Evolutionary conservation across 75 land plant genomes (phyloP), one percentile per base, ranked within the genome.

Genomic region (Selaginella moellendorffii): DNA sequence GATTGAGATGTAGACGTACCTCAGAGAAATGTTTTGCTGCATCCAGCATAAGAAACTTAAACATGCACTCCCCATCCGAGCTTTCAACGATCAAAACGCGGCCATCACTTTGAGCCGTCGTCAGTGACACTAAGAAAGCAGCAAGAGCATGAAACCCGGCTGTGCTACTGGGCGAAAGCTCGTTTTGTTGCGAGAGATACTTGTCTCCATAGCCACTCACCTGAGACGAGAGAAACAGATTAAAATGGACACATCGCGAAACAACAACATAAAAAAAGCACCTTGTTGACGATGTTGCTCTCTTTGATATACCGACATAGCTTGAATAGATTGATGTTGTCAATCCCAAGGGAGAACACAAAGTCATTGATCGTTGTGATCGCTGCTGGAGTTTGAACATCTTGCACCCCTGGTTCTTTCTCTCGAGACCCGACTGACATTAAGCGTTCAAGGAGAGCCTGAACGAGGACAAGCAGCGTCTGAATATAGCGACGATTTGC

Each of bases 1-100:
- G 17, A 31, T 24, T 29, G 21, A n/a, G 29, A 64, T 26, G 30
- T 31, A 22, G 10, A 46, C 14, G 18, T 54, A 92, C 98, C 96
- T 95, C 90, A 23, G 72, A 65, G 70, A 89, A 95, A 53, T 84
- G 78, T 61, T 77, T 85, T 25, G 88, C 85, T 24, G 91, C 99
- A 61, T 83, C 75, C 30, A 95, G 85, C 99, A 89, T 95, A 22
- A 95, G 83, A 86, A 80, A 95, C 79, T 95, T 95, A 52, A 95
- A 28, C 26, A 67, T 72, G 25, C 82, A 81, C 19, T 71, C 69
- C 46, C 23, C 63, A 27, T 2, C 14, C 42, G 63, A 64, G 29
- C 85, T 81, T 23, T 71, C 63, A 22, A 31, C 29, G 29, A 89
- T 54, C 19, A 95, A 73, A 25, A 95, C 69, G 52, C 85, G 79